A percentile compares a stretch with the other conserved stretches of the same genome.
Evolutionary conservation across 192 early-diverging fungal genomes (phyloP).

Genomic region (Lunasporangiospora selenospora): DNA sequence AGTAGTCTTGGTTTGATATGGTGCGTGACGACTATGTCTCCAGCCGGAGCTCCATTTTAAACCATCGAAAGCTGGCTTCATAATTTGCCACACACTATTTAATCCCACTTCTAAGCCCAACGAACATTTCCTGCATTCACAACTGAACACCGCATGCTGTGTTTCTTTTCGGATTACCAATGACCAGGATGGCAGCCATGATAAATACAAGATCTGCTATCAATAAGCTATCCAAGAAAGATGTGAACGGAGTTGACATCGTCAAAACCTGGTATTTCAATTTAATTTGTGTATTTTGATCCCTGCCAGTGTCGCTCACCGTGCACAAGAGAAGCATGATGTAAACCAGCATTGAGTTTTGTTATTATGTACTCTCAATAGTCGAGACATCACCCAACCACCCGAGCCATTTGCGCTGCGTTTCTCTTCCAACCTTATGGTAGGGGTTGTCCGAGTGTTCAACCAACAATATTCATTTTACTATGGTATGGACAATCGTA

Average conservation of each 20-base stretch:
- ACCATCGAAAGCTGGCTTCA: not conserved
- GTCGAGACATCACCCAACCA: constrained; percentile 45
- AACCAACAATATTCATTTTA: constrained; percentile 63
- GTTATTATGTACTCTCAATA: no score
- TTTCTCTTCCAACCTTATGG: constrained; percentile 64
- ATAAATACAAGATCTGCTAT: constrained; percentile 55
- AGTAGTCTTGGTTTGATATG: constrained; percentile 60
- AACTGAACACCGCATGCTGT: not conserved
- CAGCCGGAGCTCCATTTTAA: not conserved
- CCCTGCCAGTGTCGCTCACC: no score
- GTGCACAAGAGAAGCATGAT: no score
- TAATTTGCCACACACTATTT: not conserved
- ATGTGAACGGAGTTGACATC: constrained; percentile 61
- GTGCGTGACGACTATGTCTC: constrained; percentile 9
- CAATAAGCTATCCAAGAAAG: constrained; percentile 60
- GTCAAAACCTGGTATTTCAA: constrained; percentile 53
- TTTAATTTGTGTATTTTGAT: no score
- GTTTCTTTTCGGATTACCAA: no score
- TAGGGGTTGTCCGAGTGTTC: constrained; percentile 61
- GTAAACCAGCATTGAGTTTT: no score
- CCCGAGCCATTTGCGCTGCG: constrained; percentile 63
- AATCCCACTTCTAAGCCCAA: not conserved
- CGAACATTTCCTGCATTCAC: not conserved
- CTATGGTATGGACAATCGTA: constrained; percentile 39
- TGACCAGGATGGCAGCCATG: constrained; percentile 59